Evolutionary conservation across 441 rosid genomes (phyloP).

Genomic region (Adansonia grandidieri): DNA sequence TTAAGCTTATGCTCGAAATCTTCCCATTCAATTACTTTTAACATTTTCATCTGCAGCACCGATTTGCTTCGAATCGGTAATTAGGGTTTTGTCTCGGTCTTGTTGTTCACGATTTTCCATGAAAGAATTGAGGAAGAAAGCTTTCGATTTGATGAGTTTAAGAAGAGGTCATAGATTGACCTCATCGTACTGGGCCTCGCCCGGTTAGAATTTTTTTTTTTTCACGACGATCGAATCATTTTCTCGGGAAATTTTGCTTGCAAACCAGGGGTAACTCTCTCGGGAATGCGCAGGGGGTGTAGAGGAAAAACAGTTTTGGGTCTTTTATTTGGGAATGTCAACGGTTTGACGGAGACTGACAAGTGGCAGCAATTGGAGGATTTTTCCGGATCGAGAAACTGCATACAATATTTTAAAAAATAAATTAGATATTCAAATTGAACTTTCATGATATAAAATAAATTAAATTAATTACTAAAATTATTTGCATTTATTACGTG

Average conservation of each 20-base stretch:
- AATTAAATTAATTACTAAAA: too few relatives aligned
- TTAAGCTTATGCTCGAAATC: constrained; percentile 88
- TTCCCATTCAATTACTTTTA: constrained; percentile 82
- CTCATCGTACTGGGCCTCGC: constrained; percentile 51
- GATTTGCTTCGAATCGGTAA: constrained; percentile 34
- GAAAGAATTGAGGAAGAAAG: constrained; percentile 42
- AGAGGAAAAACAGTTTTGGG: neutral
- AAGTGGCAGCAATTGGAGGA: neutral
- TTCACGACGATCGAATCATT: constrained; percentile 35
- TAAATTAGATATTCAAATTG: neutral
- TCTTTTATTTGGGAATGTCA: neutral
- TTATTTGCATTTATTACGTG: too few relatives aligned
- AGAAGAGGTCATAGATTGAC: constrained; percentile 53
- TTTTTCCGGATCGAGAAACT: neutral
- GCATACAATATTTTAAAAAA: neutral
- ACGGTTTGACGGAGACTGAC: neutral
- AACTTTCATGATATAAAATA: too few relatives aligned
- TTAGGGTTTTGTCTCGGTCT: constrained; percentile 34
- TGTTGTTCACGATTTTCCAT: constrained; percentile 56
- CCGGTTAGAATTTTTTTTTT: constrained; percentile 15
- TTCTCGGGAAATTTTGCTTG: constrained; percentile 34
- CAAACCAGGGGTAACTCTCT: neutral
- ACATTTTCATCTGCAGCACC: constrained; percentile 39
- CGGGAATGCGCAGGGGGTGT: neutral
- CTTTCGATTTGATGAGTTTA: constrained; percentile 25